phyloP scores from a whole-genome alignment of 805 yeast genomes.

The Priceomyces castillae region DNA sequence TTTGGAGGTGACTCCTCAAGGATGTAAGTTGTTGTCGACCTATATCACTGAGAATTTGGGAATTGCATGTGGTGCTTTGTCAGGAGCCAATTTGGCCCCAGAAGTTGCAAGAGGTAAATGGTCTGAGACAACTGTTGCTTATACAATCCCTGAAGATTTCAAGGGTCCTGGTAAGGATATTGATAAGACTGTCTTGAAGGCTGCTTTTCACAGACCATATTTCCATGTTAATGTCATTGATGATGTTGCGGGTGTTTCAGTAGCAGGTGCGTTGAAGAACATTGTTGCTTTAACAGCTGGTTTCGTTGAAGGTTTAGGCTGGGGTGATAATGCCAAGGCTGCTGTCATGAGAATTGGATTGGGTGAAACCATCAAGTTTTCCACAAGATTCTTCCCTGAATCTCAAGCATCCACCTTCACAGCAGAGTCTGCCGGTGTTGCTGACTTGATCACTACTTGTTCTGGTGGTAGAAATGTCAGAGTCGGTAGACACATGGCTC shows the following conservation, averaged over 20 bases:
- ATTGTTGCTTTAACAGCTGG: slow-evolving; percentile 96
- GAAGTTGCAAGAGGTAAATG: slow-evolving; percentile 94
- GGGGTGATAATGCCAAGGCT: slow-evolving; percentile 99
- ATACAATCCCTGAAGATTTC: slow-evolving; percentile 68
- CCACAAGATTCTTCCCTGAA: slow-evolving; percentile 10
- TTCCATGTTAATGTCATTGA: slow-evolving; percentile 92
- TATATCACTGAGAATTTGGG: slow-evolving; percentile 78
- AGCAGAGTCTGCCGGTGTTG: slow-evolving; percentile 95
- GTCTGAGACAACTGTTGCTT: slow-evolving; percentile 98
- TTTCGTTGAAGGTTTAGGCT: slow-evolving; percentile 93
- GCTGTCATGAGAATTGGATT: slow-evolving; percentile 97
- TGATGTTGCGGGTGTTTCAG: slow-evolving; percentile 94
- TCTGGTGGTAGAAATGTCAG: slow-evolving; percentile 95
- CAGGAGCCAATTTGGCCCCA: slow-evolving; percentile 96
- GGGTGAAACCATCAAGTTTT: slow-evolving; percentile 80
- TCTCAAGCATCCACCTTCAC: slow-evolving; percentile 71
- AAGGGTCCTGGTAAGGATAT: slow-evolving; percentile 67
- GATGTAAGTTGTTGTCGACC: slow-evolving; percentile 79
- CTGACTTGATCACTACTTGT: slow-evolving; percentile 96
- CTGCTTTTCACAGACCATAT: slow-evolving; percentile 93
- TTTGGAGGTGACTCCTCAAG: slow-evolving; percentile 79
- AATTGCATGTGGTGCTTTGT: slow-evolving; percentile 90
- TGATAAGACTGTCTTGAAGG: slow-evolving; percentile 68
- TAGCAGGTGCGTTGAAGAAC: slow-evolving; percentile 96
- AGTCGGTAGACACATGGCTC: slow-evolving; percentile 84